A percentile compares a stretch with the other conserved stretches of the same genome.
These are phyloP conservation scores for Metschnikowia matae DNA, from an alignment of 805 yeast species.

Conservation along the genomic window DNA sequence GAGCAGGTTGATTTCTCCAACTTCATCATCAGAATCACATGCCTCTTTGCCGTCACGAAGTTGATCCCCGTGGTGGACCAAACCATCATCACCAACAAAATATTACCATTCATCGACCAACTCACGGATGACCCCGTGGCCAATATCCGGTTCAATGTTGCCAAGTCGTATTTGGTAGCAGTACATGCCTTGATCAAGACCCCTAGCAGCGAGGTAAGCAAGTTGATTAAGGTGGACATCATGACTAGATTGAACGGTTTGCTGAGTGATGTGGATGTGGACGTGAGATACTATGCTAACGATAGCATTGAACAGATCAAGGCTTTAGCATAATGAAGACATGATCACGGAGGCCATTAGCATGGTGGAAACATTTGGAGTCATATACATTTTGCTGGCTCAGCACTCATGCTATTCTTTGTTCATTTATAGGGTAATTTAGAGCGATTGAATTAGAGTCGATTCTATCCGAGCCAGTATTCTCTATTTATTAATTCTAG, in stretches of 20 bases:
- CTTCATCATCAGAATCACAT: conserved; percentile 88
- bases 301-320: conserved; percentile 47
- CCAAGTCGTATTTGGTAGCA: conserved; percentile 69
- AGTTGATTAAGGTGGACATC: conserved; percentile 41
- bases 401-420: conserved; percentile 1
- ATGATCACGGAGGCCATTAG: not conserved
- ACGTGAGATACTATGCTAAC: conserved; percentile 81
- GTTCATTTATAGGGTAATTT: not conserved
- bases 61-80: conserved; percentile 67
- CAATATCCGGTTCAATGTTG: conserved; percentile 91
- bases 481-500: no score
- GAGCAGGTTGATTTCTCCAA: conserved; percentile 53
- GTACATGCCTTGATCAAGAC: conserved; percentile 46
- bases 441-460: not conserved
- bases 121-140: conserved; percentile 82
- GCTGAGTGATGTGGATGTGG: conserved; percentile 72
- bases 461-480: not conserved
- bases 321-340: conserved; percentile 3
- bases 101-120: conserved; percentile 75
- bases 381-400: conserved; percentile 1
- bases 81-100: conserved; percentile 53
- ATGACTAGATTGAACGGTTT: conserved; percentile 63
- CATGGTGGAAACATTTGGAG: conserved; percentile 1
- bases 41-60: conserved; percentile 82
- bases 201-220: conserved; percentile 19